Evolutionary conservation across 2,329 filamentous ascomycete species (phyloP).

Genomic region (Fusarium udum): DNA sequence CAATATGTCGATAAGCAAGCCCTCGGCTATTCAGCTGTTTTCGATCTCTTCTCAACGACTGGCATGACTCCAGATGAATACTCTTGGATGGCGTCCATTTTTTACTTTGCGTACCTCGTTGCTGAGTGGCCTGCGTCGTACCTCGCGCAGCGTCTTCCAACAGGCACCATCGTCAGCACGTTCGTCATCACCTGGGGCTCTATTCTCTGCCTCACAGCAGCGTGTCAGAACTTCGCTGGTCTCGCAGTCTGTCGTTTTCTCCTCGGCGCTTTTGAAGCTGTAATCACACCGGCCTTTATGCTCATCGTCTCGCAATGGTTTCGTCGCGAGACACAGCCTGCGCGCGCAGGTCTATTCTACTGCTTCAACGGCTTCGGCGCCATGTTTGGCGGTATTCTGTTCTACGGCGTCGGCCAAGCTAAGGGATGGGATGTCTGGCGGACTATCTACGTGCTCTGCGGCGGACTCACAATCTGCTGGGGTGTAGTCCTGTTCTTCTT

Average conservation of each 20-base stretch:
- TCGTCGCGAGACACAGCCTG: slow-evolving; percentile 55
- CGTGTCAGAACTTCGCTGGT: slow-evolving; percentile 53
- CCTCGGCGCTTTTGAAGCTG: slow-evolving; percentile 58
- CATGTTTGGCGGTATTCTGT: slow-evolving; percentile 57
- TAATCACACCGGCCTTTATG: slow-evolving; percentile 61
- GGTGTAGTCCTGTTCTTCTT: slow-evolving; percentile 54
- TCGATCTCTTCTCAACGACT: slow-evolving; percentile 62
- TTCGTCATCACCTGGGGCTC: slow-evolving; percentile 50
- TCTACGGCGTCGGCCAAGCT: slow-evolving; percentile 64
- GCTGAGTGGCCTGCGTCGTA: slow-evolving; percentile 54
- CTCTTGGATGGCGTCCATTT: slow-evolving; percentile 64
- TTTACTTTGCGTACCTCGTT: slow-evolving; percentile 61
- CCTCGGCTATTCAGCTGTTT: slow-evolving; percentile 63
- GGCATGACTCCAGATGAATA: slow-evolving; percentile 59
- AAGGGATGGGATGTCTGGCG: slow-evolving; percentile 57
- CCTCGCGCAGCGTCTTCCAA: slow-evolving; percentile 48
- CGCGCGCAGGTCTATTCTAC: slow-evolving; percentile 54
- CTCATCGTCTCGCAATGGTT: slow-evolving; percentile 63
- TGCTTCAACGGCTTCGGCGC: slow-evolving; percentile 57
- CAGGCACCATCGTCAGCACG: slow-evolving; percentile 47
- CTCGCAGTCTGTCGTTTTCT: slow-evolving; percentile 58
- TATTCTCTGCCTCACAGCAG: slow-evolving; percentile 57
- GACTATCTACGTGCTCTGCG: slow-evolving; percentile 64
- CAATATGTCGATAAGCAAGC: slow-evolving; percentile 68
- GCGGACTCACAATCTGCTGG: slow-evolving; percentile 59